Evolutionary conservation across 768 basidiomycete genomes (phyloP), one percentile per base, ranked within the genome.

Genomic region (Steccherinum ochraceum): DNA sequence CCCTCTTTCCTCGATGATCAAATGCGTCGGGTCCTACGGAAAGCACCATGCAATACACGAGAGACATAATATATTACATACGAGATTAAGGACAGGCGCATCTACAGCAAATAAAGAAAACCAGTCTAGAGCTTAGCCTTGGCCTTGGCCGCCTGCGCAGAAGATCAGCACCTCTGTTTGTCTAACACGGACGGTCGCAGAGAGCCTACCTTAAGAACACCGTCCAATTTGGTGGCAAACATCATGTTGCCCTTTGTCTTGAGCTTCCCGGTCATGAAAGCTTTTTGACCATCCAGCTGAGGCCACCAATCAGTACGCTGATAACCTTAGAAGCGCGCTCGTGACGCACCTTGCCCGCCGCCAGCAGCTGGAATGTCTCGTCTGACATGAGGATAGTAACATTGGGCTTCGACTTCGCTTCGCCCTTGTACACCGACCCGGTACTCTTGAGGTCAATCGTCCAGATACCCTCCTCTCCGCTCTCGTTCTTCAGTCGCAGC

Each of bases 221-320:
- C 74, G 57, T 87, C 86, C 27, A 96, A 86, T 68, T 95, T 97
- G 21, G 91, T 94, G 1, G 89, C 91, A 54, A 94, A 79, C 90
- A 94, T 93, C 68, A 93, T 83, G 70, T 93, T 93, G 50, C 91
- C 92, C 65, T 79, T 86, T 13, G 89, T 86, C 79, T 94, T 95
- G 46, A 96, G 79, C 63, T 89, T 89, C 24, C 93, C 93, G 5
- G 88, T 89, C 89, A 97, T 91, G 73, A 93, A 96, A 19, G 93
- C 93, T 64, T 93, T 93, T 69, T 96, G 93, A 18, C 90, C 93
- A 59, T 89, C 91, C 42, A 87, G 72, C 86, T 91, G 55, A 24
- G 39, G 40, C 16, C 27, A 25, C 5, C 16, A 35, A 4, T 18
- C 12, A 19, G 13, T 10, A 26, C 25, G 12, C 24, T 40, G 44